A percentile compares a stretch with the other conserved stretches of the same genome.
Conservation (phyloP, 202 grass and related monocot species). For the Setaria italica region DNA sequence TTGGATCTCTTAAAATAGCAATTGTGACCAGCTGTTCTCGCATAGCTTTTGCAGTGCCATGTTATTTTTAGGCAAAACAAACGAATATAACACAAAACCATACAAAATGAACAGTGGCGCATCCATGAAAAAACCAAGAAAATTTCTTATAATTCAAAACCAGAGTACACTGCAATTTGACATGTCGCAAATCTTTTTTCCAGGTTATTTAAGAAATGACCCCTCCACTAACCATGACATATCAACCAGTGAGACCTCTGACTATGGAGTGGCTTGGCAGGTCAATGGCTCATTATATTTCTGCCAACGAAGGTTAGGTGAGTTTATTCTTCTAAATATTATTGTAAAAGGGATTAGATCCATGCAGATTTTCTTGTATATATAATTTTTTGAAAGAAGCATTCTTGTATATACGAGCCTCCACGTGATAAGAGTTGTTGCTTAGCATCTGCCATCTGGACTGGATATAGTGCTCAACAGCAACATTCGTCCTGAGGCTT, state of each 20-base stretch:
- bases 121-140: not conserved
- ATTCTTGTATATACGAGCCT: too few relatives aligned
- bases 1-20: not conserved
- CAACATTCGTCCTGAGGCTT: not conserved
- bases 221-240: too few relatives aligned
- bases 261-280: not conserved
- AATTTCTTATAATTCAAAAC: too few relatives aligned
- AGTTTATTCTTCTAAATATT: not conserved
- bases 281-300: not conserved
- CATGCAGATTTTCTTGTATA: not conserved
- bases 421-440: not conserved
- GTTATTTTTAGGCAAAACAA: not conserved
- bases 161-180: too few relatives aligned
- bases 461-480: not conserved
- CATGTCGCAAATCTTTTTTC: not conserved
- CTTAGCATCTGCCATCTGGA: not conserved
- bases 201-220: not conserved
- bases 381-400: too few relatives aligned
- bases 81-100: not conserved
- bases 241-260: too few relatives aligned
- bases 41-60: not conserved
- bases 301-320: not conserved
- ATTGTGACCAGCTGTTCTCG: not conserved
- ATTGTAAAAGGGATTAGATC: not conserved
- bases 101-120: not conserved